Evolutionary conservation across 2,329 filamentous ascomycete genomes (phyloP).

Genomic region (Colletotrichum somersetense): DNA sequence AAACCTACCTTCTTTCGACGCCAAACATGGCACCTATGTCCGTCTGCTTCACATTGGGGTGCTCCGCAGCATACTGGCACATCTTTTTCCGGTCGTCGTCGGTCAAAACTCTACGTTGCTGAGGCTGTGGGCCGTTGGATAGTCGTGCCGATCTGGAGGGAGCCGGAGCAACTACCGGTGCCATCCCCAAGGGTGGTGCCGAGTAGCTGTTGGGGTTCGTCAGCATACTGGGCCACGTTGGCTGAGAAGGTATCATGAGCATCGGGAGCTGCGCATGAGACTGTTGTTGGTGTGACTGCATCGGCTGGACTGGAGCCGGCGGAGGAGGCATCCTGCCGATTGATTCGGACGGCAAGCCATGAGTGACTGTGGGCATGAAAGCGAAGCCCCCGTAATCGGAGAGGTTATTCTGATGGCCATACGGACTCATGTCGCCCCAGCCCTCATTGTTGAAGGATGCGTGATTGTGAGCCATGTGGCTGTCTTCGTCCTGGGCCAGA

Average conservation of each 20-base stretch:
- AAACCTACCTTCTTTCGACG: slow-evolving; percentile 91
- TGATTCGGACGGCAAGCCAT: slow-evolving; percentile 63
- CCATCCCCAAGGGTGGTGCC: slow-evolving; percentile 69
- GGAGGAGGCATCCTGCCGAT: slow-evolving; percentile 69
- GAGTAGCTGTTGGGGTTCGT: slow-evolving; percentile 77
- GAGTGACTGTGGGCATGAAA: slow-evolving; percentile 67
- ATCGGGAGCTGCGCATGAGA: slow-evolving; percentile 71
- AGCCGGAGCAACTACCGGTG: slow-evolving; percentile 65
- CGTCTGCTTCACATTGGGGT: slow-evolving; percentile 92
- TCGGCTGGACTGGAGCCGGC: slow-evolving; percentile 63
- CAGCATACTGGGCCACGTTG: slow-evolving; percentile 85
- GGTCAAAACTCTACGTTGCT: slow-evolving; percentile 87
- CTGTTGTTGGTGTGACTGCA: slow-evolving; percentile 52
- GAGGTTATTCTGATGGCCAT: slow-evolving; percentile 75
- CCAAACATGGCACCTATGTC: slow-evolving; percentile 97
- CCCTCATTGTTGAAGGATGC: slow-evolving; percentile 59
- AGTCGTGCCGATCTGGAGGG: slow-evolving; percentile 63
- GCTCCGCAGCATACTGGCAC: slow-evolving; percentile 93
- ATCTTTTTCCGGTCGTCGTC: slow-evolving; percentile 91
- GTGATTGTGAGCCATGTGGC: slow-evolving; percentile 51
- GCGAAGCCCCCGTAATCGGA: slow-evolving; percentile 73
- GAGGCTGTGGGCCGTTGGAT: slow-evolving; percentile 64
- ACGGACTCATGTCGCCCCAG: slow-evolving; percentile 71
- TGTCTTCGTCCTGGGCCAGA: slow-evolving; percentile 55
- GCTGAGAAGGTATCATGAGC: slow-evolving; percentile 76